Base-by-base conservation (phyloP, 176 grass and related monocot species). In the Oryza punctata region DNA sequence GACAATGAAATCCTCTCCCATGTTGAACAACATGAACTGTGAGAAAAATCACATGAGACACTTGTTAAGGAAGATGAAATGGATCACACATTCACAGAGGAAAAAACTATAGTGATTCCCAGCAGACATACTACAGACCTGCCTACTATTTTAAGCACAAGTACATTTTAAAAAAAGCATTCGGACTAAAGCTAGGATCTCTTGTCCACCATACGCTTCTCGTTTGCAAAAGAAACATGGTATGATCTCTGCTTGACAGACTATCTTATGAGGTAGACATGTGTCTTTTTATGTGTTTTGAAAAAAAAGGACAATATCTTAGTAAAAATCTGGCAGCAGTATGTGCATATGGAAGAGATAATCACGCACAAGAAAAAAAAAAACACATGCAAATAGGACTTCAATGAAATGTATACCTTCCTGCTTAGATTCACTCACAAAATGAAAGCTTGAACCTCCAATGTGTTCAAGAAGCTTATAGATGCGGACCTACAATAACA, bases 381-480 rank as follows among this genome's bases (percentile, higher is more conserved):
- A 13, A 44, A 8, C 47, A 72, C 66, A 44, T 70, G 23, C 65
- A 41, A 76, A 40, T 72, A 41, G 32, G 18, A 38, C 67, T 78
- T 59, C 66, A 28, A 54, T 81, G 35, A 88, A 90, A 84, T 86
- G 66, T 63, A 70, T 93, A 98, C 95, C 95, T 98, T 98, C 92
- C 82, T 88, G 75, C 70, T 95, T 91, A 87, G 88, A 84, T 78
- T 87, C 83, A 78, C 80, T 82, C 67, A 94, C 92, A 82, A 91
- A 91, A 69, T 94, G 92, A 82, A 94, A 89, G 72, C 72, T 94
- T 85, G 92, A 94, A 71, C 81, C 90, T 47, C 88, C 86, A 47
- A 67, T 76, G 35, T 90, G 85, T 54, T 97, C 91, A 79, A 74
- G 79, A 91, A 95, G 91, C 84, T 84, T 88, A 91, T 98, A 98